These are phyloP conservation scores for Sabuloglossum arenarium DNA, from an alignment of 495 filamentous ascomycete genomes.

Conservation along the genomic window DNA sequence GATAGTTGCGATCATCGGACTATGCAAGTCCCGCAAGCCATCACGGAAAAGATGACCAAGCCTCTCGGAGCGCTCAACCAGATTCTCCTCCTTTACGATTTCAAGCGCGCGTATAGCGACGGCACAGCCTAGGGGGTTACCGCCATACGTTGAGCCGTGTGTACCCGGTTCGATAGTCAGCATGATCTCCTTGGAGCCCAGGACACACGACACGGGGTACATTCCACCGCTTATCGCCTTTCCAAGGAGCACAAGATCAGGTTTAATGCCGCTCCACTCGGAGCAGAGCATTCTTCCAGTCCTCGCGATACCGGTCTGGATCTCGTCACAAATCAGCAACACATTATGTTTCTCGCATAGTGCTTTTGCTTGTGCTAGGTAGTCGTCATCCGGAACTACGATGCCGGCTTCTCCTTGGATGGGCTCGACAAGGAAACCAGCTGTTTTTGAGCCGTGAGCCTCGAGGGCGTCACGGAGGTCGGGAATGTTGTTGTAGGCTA, in stretches of 20 bases:
- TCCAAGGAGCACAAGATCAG: slow-evolving; percentile 81
- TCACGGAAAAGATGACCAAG: slow-evolving; percentile 73
- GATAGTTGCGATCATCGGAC: slow-evolving; percentile 60
- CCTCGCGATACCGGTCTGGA: slow-evolving; percentile 91
- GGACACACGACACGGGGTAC: slow-evolving; percentile 92
- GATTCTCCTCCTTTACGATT: slow-evolving; percentile 73
- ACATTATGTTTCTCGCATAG: slow-evolving; percentile 90
- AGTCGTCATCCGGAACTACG: slow-evolving; percentile 80
- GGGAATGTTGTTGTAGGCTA: slow-evolving; percentile 68
- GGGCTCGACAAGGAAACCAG: slow-evolving; percentile 88
- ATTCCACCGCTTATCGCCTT: slow-evolving; percentile 97
- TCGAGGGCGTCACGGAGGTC: slow-evolving; percentile 65
- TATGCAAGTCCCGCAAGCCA: slow-evolving; percentile 47
- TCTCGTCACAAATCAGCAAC: slow-evolving; percentile 92
- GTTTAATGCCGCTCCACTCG: slow-evolving; percentile 88
- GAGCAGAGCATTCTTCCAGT: slow-evolving; percentile 86
- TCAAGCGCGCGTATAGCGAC: slow-evolving; percentile 94
- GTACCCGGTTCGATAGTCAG: slow-evolving; percentile 92
- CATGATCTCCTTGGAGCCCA: slow-evolving; percentile 84
- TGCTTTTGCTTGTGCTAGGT: slow-evolving; percentile 57
- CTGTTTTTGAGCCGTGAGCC: slow-evolving; percentile 61
- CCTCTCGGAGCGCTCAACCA: slow-evolving; percentile 61
- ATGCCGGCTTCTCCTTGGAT: slow-evolving; percentile 98
- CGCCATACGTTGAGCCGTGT: slow-evolving; percentile 92
- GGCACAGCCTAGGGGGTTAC: slow-evolving; percentile 91